Evolutionary conservation across 805 yeast genomes (phyloP), one percentile per base, ranked within the genome.

Genomic region (Pichia cabralensis): DNA sequence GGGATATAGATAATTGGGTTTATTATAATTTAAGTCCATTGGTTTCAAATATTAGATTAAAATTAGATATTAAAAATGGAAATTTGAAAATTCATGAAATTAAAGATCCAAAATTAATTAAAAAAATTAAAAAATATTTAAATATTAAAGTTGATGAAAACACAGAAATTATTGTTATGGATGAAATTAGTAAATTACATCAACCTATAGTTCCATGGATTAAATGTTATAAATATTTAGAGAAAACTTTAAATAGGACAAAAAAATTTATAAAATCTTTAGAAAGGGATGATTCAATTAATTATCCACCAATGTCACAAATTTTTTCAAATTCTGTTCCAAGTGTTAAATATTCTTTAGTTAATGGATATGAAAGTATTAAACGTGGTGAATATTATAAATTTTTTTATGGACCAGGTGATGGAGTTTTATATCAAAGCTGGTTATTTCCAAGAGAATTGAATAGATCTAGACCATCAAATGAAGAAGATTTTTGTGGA

Each of bases 401-500:
- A 46, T 80, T 84, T 47, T 74, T 69, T 46, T 86, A 83, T 48
- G 95, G 94, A 0, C 83, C 84, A 5, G 96, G 96, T 12, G 96
- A 88, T 54, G 96, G 96, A 28, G 96, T 88, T 14, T 84, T 84
- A 1, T 82, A 82, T 55, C 82, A 80, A 44, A 72, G 72, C 42
- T 80, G 86, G 80, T 57, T 82, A 31, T 71, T 86, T 72, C 96
- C 96, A 0, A 82, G 80, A 44, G 36, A 33, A 16, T 22, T 31
- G 8, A 30, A 33, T 3, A 23, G 30, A 7, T 22, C 16, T 28
- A 27, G 28, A 31, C 33, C 11, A 3, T 28, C 28, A 14, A 12
- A 12, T 24, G 31, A 33, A 13, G 29, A 40, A 8, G 32, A 26
- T 8, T 26, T 2, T 8, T 31, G 32, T 28, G 35, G 35, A 12